phyloP scores from a whole-genome alignment of 2,329 filamentous ascomycete genomes.

The Thielaviopsis populi region DNA sequence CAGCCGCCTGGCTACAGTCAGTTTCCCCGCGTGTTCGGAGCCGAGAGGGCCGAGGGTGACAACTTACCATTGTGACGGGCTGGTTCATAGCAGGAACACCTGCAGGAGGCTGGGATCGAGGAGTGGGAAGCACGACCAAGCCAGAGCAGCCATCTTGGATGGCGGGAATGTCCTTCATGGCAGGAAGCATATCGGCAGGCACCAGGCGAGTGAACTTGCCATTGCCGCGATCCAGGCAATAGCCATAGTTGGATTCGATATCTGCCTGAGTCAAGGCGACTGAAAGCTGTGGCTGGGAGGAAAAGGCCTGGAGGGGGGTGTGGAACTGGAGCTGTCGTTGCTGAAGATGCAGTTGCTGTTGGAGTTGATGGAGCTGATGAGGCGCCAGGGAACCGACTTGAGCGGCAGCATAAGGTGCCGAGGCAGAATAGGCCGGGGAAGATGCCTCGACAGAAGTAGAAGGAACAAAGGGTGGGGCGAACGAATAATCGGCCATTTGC shows the following conservation, averaged over 20 bases:
- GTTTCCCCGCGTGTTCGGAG: not conserved
- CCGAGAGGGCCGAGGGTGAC: not conserved
- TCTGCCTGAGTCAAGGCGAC: not conserved
- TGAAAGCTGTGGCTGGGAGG: not conserved
- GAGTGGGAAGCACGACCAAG: conserved; percentile 34
- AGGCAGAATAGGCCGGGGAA: not conserved
- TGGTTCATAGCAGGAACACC: conserved; percentile 28
- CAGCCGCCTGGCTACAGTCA: not conserved
- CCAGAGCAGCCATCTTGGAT: conserved; percentile 27
- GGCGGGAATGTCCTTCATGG: conserved; percentile 30
- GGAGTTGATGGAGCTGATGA: conserved; percentile 7
- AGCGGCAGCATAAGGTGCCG: not conserved
- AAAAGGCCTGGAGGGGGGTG: not conserved
- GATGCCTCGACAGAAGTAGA: not conserved
- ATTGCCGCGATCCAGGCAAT: conserved; percentile 39
- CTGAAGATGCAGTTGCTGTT: conserved; percentile 8
- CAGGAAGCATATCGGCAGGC: conserved; percentile 38
- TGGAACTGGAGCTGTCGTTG: conserved; percentile 2
- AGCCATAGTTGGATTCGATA: conserved; percentile 26
- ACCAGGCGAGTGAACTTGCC: conserved; percentile 40
- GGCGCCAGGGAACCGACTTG: not conserved
- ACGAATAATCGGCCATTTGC: not conserved
- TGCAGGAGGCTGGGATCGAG: conserved; percentile 19
- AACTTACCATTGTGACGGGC: conserved; percentile 28
- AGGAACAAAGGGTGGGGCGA: conserved; percentile 11